Evolutionary conservation across 2,329 filamentous ascomycete species (phyloP), one percentile per base, ranked within the genome.

Genomic region (Aspergillus fructus): DNA sequence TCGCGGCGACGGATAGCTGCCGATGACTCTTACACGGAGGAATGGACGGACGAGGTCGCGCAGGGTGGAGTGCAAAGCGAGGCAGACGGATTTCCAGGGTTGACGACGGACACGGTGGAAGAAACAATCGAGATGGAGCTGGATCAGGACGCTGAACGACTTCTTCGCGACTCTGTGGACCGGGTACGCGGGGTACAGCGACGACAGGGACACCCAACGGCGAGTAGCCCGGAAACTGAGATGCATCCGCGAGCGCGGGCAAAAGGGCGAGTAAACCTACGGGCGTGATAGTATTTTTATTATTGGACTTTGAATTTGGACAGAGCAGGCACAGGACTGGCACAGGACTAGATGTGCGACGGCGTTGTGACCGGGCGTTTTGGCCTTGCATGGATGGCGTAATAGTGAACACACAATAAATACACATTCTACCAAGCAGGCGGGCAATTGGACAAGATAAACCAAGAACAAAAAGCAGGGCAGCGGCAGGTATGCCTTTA

Each of bases 131-230:
- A 74, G 49, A 75, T 74, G 71, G 75, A 76, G 47, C 62, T 79
- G 11, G 77, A 79, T 59, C 67, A 71, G 6, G 74, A 78, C 58
- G 77, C 77, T 1, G 74, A 78, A 51, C 73, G 70, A 5, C 64
- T 79, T 5, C 61, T 79, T 2, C 66, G 71, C 19, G 70, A 72
- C 5, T 76, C 76, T 1, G 65, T 79, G 30, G 65, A 65, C n/a
- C 71, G 67, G 19, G 65, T 72, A 12, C 65, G 66, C 13, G 67
- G 67, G 11, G 64, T 61, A n/a, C 68, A 66, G 24, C 54, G 52
- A 21, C 69, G 66, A 49, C 55, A 59, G 24, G 33, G 43, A 49
- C 61, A 47, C 15, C 59, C n/a, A 6, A 24, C 24, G 19, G 48
- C 30, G 3, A 40, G 40, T 37, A 63, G 57, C 41, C 55, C 55